These are phyloP conservation scores for Kalanchoe fedtschenkoi DNA, from an alignment of 164 flowering plant species.

Conservation along the genomic window DNA sequence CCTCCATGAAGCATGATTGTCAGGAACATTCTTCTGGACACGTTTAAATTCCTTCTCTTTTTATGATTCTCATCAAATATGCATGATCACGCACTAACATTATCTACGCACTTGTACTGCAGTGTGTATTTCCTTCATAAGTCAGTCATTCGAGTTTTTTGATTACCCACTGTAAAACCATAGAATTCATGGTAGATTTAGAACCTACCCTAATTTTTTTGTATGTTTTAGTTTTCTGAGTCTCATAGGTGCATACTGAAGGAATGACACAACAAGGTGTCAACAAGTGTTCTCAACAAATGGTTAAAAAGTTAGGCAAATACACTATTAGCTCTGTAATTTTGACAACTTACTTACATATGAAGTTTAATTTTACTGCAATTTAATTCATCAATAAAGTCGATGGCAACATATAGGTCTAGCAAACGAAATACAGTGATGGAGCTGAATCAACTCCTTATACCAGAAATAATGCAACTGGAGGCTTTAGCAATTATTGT, in stretches of 20 bases:
- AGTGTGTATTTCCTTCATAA: not conserved
- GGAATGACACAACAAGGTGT: not conserved
- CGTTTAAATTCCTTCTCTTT: conserved; percentile 1
- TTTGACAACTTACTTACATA: not conserved
- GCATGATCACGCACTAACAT: not conserved
- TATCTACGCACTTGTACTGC: not conserved
- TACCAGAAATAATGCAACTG: not conserved
- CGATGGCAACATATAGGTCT: not conserved
- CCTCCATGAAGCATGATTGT: not conserved
- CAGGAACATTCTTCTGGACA: not conserved
- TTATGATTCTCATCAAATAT: not conserved
- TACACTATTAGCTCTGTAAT: not conserved
- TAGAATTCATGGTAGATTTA: not conserved
- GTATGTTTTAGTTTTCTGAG: not conserved
- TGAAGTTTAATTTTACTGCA: not conserved
- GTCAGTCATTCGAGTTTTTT: not conserved
- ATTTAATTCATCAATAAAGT: not conserved
- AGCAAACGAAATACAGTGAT: not conserved
- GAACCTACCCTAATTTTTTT: not conserved
- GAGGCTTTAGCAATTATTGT: not conserved
- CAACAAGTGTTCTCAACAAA: too few species aligned
- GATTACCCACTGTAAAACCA: not conserved
- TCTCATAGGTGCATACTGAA: not conserved
- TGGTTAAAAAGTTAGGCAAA: not conserved
- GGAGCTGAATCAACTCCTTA: not conserved